Evolutionary conservation across 192 early-diverging fungal species (phyloP), one percentile per base, ranked within the genome.

Genomic region (Linnemannia schmuckeri): DNA sequence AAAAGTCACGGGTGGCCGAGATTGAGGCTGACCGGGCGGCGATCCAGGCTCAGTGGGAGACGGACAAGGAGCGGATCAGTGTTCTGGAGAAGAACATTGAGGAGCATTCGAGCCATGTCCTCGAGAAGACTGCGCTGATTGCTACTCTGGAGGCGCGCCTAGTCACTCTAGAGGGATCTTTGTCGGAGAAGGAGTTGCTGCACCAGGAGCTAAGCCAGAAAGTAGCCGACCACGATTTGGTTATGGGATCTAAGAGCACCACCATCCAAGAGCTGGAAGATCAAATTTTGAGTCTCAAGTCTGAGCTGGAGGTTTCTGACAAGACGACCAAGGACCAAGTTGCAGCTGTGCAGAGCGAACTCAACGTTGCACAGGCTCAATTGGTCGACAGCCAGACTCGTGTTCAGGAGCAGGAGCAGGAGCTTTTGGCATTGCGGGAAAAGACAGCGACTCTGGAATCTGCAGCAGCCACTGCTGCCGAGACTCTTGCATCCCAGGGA

Each of bases 1-100:
- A 80, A 55, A 75, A 72, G 41, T 71, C 79, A 37, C 74, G 84
- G 22, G 79, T 75, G 0, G 38, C 75, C 13, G 84, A 86, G 44
- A 38, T 81, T 35, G 84, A 86, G 71, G 30, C 79, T 13, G 75
- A 81, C 33, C 79, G 84, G 18, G 79, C 80, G n/a, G 74, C 68
- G 15, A 85, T 80, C 22, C 78, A 80, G n/a, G 46, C 66, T 2
- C 63, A 85, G 30, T 85, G 83, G 83, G 57, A 76, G 38, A 37
- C 79, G 7, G 84, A 86, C 35, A 86, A 86, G 71, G 84, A 79
- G 0, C 74, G 78, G 33, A 80, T 86, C 22, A 54, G 66, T 40
- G 42, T 37, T 22, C 47, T 86, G 42, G 75, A 86, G 37, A 80
- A 86, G 75, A 37, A 81, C 9, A 81, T 86, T 33, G 79, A 86